Conservation (phyloP, 805 yeast genomes). For the Kluyveromyces wickerhamii region DNA sequence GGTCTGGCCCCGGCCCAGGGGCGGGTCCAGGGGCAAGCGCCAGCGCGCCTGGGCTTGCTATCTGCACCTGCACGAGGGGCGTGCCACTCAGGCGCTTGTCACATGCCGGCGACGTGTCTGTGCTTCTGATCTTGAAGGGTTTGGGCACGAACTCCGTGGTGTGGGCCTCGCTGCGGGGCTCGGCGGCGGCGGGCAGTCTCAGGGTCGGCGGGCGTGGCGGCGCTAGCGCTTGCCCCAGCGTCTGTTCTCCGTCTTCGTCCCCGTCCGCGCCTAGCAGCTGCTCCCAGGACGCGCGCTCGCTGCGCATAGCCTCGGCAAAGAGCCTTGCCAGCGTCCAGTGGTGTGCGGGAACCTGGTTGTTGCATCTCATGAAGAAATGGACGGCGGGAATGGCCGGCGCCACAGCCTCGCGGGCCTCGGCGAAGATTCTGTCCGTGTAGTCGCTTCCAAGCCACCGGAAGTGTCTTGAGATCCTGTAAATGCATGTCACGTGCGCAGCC, state of each 20-base stretch:
- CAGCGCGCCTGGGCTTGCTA: too few species aligned
- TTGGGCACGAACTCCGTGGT: slow-evolving; percentile 15
- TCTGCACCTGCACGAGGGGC: slow-evolving; percentile 3
- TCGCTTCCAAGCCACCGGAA: not conserved
- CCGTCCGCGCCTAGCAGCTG: too few species aligned
- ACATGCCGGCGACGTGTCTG: slow-evolving; percentile 5
- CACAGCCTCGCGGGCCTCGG: too few species aligned
- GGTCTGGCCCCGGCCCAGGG: too few species aligned
- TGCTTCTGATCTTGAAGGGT: slow-evolving; percentile 18
- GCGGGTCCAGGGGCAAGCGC: too few species aligned
- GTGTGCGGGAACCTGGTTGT: not conserved
- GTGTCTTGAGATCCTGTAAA: not conserved
- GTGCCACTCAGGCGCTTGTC: slow-evolving; percentile 10
- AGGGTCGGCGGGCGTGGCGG: not conserved
- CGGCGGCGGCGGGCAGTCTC: not conserved
- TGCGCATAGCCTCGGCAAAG: too few species aligned
- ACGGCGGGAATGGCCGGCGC: not conserved
- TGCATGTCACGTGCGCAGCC: too few species aligned
- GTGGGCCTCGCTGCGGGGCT: slow-evolving; percentile 1
- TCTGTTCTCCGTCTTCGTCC: too few species aligned
- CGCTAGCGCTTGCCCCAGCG: too few species aligned
- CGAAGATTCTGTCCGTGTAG: too few species aligned
- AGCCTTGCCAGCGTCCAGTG: too few species aligned
- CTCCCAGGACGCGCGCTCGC: too few species aligned
- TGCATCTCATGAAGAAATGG: not conserved